Conservation (phyloP, 2,329 filamentous ascomycete species). For the Aspergillus sp. region DNA sequence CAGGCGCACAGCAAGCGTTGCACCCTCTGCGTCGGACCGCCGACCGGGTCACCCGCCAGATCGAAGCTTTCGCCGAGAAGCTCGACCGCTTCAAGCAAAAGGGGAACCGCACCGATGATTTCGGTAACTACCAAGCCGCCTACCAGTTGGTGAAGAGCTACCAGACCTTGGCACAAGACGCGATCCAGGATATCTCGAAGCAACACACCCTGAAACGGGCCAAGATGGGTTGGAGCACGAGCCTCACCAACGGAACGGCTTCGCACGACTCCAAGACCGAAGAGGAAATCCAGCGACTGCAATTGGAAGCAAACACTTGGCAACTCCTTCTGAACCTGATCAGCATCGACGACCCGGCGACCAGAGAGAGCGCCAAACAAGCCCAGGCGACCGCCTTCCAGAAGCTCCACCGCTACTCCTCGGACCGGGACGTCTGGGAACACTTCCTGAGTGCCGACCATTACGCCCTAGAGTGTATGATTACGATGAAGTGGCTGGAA, state of each 20-base stretch:
- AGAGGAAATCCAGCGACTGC: constrained; percentile 57
- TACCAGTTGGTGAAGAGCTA: constrained; percentile 68
- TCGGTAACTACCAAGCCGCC: constrained; percentile 62
- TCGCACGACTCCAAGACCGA: constrained; percentile 25
- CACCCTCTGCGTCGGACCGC: constrained; percentile 64
- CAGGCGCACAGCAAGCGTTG: constrained; percentile 52
- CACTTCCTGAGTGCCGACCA: constrained; percentile 73
- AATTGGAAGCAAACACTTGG: constrained; percentile 89
- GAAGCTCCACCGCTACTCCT: constrained; percentile 55
- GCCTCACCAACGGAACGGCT: constrained; percentile 16
- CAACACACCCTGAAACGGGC: constrained; percentile 41
- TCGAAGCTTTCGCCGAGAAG: constrained; percentile 80
- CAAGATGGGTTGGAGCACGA: constrained; percentile 30
- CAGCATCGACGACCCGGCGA: constrained; percentile 62
- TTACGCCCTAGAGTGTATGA: constrained; percentile 72
- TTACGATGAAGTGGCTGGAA: constrained; percentile 84
- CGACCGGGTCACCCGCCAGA: constrained; percentile 72
- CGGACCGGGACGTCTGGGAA: constrained; percentile 64
- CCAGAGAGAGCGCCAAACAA: constrained; percentile 36
- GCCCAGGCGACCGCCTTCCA: constrained; percentile 41
- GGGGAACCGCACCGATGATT: constrained; percentile 47
- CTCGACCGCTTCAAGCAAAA: constrained; percentile 71
- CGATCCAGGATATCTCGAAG: constrained; percentile 45
- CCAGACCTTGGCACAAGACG: constrained; percentile 53
- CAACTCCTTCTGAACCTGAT: constrained; percentile 75